Percentiles rank a stretch among this genome's conserved stretches.
Evolutionary conservation across 306 rosid species (phyloP).

Genomic region (Castanea crenata): DNA sequence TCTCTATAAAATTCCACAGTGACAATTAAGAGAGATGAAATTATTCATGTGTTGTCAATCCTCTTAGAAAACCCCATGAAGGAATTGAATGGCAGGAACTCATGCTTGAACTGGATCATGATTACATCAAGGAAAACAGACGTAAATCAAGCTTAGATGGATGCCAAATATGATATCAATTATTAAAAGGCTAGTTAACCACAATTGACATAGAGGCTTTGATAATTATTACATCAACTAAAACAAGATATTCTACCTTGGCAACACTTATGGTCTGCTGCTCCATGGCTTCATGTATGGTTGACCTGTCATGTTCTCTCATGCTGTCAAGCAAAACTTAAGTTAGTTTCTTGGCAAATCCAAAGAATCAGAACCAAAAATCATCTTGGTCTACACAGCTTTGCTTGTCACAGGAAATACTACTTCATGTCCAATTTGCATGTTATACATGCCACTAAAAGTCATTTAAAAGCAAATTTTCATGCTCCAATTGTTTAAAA

Average conservation of each 20-base stretch:
- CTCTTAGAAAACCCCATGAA: neutral
- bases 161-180: neutral
- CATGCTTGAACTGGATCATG: neutral
- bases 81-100: neutral
- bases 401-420: neutral
- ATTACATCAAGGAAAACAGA: neutral
- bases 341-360: constrained; percentile 24
- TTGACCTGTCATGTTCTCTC: constrained; percentile 98
- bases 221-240: neutral
- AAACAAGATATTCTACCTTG: constrained; percentile 56
- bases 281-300: constrained; percentile 99
- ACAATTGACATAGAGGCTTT: neutral
- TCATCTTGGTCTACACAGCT: neutral
- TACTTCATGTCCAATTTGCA: neutral
- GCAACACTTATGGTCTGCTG: constrained; percentile 99
- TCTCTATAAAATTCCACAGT: neutral
- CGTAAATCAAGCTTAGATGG: neutral
- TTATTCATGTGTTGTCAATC: neutral
- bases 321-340: constrained; percentile 50
- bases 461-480: neutral
- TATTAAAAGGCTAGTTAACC: neutral
- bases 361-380: constrained; percentile 20
- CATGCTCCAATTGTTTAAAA: neutral
- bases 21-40: neutral
- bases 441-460: neutral